A percentile compares a stretch with the other conserved stretches of the same genome.
Evolutionary conservation across 2,329 filamentous ascomycete genomes (phyloP).

Genomic region (Rasamsonia emersonii): DNA sequence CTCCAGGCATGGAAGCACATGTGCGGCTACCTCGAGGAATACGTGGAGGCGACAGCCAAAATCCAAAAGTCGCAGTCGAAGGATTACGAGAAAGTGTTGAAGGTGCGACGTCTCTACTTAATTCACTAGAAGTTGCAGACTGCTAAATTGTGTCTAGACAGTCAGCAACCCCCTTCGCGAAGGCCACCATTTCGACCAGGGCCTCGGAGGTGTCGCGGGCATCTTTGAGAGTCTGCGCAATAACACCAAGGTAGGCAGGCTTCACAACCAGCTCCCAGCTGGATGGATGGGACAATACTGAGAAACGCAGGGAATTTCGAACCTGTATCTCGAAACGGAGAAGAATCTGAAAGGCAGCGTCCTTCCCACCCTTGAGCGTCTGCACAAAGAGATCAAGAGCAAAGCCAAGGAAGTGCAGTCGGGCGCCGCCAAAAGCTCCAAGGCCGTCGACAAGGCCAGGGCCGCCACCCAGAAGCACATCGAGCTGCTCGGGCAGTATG

Average conservation of each 20-base stretch:
- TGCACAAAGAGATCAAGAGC: constrained; percentile 94
- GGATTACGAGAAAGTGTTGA: constrained; percentile 90
- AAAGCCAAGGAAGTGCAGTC: constrained; percentile 82
- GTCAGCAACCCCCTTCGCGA: constrained; percentile 80
- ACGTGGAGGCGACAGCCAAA: constrained; percentile 77
- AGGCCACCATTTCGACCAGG: constrained; percentile 87
- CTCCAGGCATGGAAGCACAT: constrained; percentile 95
- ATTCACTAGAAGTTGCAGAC: too few relatives aligned
- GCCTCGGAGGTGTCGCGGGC: constrained; percentile 74
- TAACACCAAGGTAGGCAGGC: constrained; percentile 62
- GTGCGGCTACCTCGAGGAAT: constrained; percentile 83
- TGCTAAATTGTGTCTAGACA: constrained; percentile 50
- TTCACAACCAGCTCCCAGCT: neutral
- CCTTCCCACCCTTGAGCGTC: constrained; percentile 76
- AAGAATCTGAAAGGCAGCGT: constrained; percentile 81
- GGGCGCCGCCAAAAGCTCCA: constrained; percentile 74
- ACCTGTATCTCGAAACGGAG: constrained; percentile 83
- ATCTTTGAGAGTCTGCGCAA: constrained; percentile 90
- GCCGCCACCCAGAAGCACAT: constrained; percentile 88
- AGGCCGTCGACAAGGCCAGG: constrained; percentile 85
- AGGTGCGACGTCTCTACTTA: constrained; percentile 43
- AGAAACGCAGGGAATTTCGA: constrained; percentile 60
- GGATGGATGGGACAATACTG: constrained; percentile 1
- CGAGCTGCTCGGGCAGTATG: constrained; percentile 80
- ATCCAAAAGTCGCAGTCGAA: constrained; percentile 76